Percentiles rank a stretch among this genome's conserved stretches.
These are phyloP conservation scores for Tetraselmis striata DNA, from an alignment of 139 green algal species.

Conservation along the genomic window DNA sequence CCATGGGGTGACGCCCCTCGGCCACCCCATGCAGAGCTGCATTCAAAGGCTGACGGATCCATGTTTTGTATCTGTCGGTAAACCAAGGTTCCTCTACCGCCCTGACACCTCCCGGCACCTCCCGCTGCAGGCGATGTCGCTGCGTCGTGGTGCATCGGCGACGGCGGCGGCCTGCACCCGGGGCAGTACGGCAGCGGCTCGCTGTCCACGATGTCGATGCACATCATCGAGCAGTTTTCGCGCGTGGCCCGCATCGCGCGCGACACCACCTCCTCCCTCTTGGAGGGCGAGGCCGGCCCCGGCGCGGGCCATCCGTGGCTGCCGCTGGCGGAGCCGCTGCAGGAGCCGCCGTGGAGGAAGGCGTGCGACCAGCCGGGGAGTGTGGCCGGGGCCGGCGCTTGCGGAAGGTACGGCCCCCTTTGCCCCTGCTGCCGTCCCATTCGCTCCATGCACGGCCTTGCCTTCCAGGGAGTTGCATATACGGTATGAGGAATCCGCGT, in stretches of 20 bases:
- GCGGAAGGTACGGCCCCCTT: background rate
- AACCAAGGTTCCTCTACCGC: too few relatives aligned
- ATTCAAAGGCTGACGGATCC: too few relatives aligned
- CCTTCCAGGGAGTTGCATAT: too few relatives aligned
- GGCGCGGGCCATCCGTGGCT: background rate
- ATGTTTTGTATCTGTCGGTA: too few relatives aligned
- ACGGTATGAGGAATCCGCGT: too few relatives aligned
- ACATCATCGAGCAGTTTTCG: conserved; percentile 18
- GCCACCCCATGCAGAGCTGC: too few relatives aligned
- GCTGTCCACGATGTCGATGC: background rate
- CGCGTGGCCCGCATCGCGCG: conserved; percentile 14
- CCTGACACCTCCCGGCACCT: background rate
- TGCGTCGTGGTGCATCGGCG: background rate
- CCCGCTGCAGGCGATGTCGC: background rate
- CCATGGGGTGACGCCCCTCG: too few relatives aligned
- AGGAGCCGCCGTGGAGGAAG: background rate
- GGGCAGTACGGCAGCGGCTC: background rate
- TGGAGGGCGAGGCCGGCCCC: background rate
- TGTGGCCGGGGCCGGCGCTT: background rate
- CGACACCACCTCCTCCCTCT: conserved; percentile 21
- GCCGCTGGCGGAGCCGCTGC: background rate
- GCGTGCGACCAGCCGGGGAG: background rate
- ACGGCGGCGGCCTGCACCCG: background rate
- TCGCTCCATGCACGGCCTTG: too few relatives aligned
- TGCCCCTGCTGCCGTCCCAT: too few relatives aligned